Conservation (phyloP, 805 yeast species). For the Hanseniaspora mollemarum region DNA sequence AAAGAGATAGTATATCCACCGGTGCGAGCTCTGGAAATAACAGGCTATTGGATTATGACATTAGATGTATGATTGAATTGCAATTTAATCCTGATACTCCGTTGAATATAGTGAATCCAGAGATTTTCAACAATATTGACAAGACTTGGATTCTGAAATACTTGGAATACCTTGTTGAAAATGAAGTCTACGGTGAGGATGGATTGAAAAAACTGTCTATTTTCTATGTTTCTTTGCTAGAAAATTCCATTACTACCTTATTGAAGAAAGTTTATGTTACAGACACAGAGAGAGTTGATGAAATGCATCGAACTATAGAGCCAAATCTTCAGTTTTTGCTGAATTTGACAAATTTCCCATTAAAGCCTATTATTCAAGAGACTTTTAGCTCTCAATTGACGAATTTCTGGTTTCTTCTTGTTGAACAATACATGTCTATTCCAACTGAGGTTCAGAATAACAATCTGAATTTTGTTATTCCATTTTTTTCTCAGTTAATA, state of each 20-base stretch:
- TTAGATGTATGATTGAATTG: constrained; percentile 26
- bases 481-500: constrained; percentile 43
- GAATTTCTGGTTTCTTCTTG: constrained; percentile 58
- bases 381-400: constrained; percentile 42
- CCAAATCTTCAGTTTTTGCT: constrained; percentile 40
- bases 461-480: constrained; percentile 28
- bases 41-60: constrained; percentile 25
- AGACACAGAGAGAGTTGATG: constrained; percentile 13
- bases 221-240: constrained; percentile 28
- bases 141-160: constrained; percentile 29
- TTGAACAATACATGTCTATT: constrained; percentile 39
- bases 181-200: constrained; percentile 22
- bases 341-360: constrained; percentile 45
- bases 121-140: constrained; percentile 17
- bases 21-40: constrained; percentile 25
- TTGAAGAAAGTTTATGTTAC: constrained; percentile 18
- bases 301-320: constrained; percentile 19
- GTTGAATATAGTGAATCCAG: constrained; percentile 17
- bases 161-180: constrained; percentile 28
- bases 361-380: constrained; percentile 51
- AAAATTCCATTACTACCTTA: constrained; percentile 25
- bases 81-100: constrained; percentile 27
- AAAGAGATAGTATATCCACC: constrained; percentile 15
- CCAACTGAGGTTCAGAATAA: constrained; percentile 20
- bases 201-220: constrained; percentile 28